Base-by-base conservation (phyloP, 345 rosid species). In the Jatropha curcas region DNA sequence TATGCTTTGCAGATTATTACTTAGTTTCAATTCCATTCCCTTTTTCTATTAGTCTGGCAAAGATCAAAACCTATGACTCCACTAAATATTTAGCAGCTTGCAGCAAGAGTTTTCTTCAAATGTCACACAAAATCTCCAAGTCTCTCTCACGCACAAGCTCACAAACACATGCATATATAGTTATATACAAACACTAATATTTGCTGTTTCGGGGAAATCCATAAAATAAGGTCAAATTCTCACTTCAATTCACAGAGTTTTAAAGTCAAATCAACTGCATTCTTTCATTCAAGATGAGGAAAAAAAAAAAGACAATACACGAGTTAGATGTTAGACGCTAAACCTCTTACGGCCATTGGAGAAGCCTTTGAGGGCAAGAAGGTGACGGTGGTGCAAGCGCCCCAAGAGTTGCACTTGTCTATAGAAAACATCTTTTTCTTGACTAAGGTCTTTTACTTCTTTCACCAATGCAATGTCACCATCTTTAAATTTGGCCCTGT, bases 301-400 rank as follows among this genome's bases (percentile, higher is more conserved):
- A 19, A 16, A 7, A 34, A 31, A 33, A 35, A 39, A 37, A 34
- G 24, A 45, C 35, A 22, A 74, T 37, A 9, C 34, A 50, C 4
- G 46, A 62, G 31, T 12, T 27, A 33, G n/a, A n/a, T n/a, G 39
- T 35, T 35, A 35, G 39, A 14, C 30, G 28, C 30, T 5, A 28
- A 43, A 92, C 98, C 96, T 88, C 74, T 86, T 92, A 71, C 58
- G 84, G 34, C 93, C 99, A 3, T 73, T 71, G 74, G 88, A 89
- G 80, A 90, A 95, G 3, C 99, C 99, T 11, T 62, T 82, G 48
- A 95, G 97, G 6, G 97, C 80, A 77, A 95, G 97, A 79, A 95
- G 84, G 76, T 95, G 96, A 66, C 98, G 98, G 73, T 95, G 99
- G 72, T 91, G 98, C 84, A 95, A 82, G 31, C 89, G 87, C 53